phyloP scores from a whole-genome alignment of 306 rosid genomes.

The Castanea sativa region DNA sequence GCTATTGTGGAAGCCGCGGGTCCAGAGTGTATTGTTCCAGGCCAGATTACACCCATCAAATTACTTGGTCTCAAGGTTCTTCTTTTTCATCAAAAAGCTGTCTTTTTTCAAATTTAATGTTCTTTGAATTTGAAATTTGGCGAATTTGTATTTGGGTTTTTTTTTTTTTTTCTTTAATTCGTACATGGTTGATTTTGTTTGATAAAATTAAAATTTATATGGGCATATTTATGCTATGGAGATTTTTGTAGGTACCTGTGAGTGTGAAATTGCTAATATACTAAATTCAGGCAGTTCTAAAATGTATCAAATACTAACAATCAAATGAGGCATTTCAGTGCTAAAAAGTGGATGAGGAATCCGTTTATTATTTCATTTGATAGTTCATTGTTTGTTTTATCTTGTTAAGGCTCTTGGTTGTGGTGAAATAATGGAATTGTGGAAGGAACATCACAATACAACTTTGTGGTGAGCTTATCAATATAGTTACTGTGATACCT shows the following conservation, averaged over 20 bases:
- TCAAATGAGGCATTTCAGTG: neutral
- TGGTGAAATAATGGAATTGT: neutral
- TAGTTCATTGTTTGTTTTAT: neutral
- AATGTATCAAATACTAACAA: neutral
- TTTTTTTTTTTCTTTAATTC: neutral
- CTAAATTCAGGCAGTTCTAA: neutral
- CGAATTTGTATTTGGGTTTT: neutral
- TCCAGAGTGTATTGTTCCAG: slow-evolving; percentile 90
- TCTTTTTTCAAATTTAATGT: neutral
- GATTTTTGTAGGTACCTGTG: neutral
- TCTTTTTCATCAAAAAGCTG: neutral
- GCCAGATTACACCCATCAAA: slow-evolving; percentile 60
- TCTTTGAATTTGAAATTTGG: neutral
- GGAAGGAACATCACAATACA: neutral
- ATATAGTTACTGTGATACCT: neutral
- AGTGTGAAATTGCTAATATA: neutral
- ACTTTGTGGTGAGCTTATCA: neutral
- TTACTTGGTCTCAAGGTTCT: slow-evolving; percentile 84
- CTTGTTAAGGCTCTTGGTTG: neutral
- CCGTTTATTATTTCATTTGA: no score
- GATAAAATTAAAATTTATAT: neutral
- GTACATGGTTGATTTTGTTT: neutral
- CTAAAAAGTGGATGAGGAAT: no score
- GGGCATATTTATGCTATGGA: neutral
- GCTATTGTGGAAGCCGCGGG: slow-evolving; percentile 93